These are phyloP conservation scores for Backusella circina DNA, from an alignment of 192 early-diverging fungal species.

Conservation along the genomic window DNA sequence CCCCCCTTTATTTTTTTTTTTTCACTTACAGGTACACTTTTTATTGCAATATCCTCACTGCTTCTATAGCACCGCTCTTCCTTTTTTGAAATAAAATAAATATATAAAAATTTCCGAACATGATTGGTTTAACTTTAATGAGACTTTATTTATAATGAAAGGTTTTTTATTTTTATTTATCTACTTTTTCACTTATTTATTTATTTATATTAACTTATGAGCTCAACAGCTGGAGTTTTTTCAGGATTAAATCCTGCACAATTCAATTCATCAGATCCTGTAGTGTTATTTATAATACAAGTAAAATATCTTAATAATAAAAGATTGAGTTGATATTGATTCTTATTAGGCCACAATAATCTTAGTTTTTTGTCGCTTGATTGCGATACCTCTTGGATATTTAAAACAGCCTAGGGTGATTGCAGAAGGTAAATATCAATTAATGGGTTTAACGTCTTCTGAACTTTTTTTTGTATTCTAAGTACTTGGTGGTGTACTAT, in stretches of 20 bases:
- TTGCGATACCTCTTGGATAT: conserved; percentile 56
- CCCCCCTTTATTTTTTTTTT: not conserved
- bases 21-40: not conserved
- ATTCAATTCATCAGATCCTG: conserved; percentile 50
- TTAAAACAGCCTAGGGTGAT: conserved; percentile 85
- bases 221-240: conserved; percentile 46
- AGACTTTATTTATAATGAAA: not conserved
- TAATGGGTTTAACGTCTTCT: too few relatives aligned
- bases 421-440: conserved; percentile 55
- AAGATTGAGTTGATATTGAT: not conserved
- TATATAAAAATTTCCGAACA: not conserved
- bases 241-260: conserved; percentile 61
- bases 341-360: conserved; percentile 49
- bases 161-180: not conserved
- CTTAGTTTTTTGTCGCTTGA: conserved; percentile 63
- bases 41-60: not conserved
- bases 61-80: not conserved
- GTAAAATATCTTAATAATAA: not conserved
- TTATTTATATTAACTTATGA: not conserved
- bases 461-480: not conserved
- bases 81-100: not conserved
- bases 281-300: conserved; percentile 80
- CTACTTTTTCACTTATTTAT: not conserved
- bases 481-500: conserved; percentile 81
- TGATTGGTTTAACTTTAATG: not conserved